A percentile compares a stretch with the other conserved stretches of the same genome.
Evolutionary conservation across 331 rosid genomes (phyloP).

Genomic region (Malus hybrid): DNA sequence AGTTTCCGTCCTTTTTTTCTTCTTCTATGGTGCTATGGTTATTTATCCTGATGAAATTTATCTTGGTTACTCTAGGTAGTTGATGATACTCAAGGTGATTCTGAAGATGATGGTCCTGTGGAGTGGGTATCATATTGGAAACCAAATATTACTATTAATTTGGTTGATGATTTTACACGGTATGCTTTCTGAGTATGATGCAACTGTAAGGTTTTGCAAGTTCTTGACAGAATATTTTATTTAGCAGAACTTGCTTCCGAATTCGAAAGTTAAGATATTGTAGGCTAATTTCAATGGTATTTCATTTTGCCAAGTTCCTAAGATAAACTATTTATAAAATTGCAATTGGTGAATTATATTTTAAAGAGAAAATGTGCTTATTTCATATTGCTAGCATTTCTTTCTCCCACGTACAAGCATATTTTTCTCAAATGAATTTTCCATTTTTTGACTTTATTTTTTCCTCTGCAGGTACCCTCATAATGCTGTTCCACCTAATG

Average conservation of each 20-base stretch:
- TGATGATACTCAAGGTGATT: constrained; percentile 50
- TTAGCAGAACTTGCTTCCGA: not conserved
- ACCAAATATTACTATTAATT: constrained; percentile 82
- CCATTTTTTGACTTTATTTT: not conserved
- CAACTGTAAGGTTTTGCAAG: not conserved
- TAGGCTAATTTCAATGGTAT: not conserved
- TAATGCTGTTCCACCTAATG: constrained; percentile 70
- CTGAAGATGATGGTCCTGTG: constrained; percentile 51
- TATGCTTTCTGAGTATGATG: constrained; percentile 19
- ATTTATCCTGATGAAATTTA: constrained; percentile 13
- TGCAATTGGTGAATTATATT: not conserved
- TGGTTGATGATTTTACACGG: constrained; percentile 88
- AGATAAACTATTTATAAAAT: not conserved
- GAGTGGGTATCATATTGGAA: constrained; percentile 88
- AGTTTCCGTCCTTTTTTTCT: not conserved
- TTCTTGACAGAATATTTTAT: not conserved
- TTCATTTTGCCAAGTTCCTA: not conserved
- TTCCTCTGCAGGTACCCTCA: constrained; percentile 60
- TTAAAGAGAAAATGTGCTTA: not conserved
- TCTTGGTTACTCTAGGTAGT: constrained; percentile 42
- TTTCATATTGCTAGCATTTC: not conserved
- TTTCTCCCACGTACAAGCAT: not conserved
- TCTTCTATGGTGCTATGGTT: not conserved
- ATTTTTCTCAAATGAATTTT: not conserved
- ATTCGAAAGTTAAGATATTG: not conserved